These are phyloP conservation scores for Closterium sp. DNA, from an alignment of 139 green algal species.

Conservation along the genomic window DNA sequence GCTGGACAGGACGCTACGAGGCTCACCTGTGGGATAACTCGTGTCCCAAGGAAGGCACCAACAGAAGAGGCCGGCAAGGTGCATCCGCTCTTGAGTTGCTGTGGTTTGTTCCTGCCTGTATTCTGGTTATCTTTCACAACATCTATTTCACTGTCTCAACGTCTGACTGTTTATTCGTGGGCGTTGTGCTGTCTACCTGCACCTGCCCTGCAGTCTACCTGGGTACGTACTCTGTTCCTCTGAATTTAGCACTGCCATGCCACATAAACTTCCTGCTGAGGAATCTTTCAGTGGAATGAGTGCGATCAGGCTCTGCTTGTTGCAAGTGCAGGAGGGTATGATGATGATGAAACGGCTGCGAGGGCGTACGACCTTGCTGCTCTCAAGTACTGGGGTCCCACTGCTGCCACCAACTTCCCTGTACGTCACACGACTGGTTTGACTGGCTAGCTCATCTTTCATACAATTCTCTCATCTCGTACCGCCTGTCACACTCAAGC, in stretches of 20 bases:
- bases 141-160: background rate
- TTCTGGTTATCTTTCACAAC: background rate
- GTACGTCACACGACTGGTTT: background rate
- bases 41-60: background rate
- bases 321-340: conserved; percentile 27
- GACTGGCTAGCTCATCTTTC: background rate
- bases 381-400: conserved; percentile 38
- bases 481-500: conserved; percentile 32
- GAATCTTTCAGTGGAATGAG: background rate
- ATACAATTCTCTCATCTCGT: background rate
- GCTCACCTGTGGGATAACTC: conserved; percentile 45
- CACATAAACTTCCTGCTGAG: too few species aligned
- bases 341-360: conserved; percentile 15
- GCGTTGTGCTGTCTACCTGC: background rate
- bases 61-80: conserved; percentile 38
- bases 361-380: conserved; percentile 38
- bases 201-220: background rate
- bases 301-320: background rate
- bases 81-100: background rate
- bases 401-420: conserved; percentile 32
- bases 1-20: conserved; percentile 31
- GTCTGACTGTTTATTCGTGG: background rate
- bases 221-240: background rate
- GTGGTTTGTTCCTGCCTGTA: conserved; percentile 9
- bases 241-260: too few species aligned